Base-by-base conservation (phyloP, 257 asterid species). In the Paulownia fortunei region DNA sequence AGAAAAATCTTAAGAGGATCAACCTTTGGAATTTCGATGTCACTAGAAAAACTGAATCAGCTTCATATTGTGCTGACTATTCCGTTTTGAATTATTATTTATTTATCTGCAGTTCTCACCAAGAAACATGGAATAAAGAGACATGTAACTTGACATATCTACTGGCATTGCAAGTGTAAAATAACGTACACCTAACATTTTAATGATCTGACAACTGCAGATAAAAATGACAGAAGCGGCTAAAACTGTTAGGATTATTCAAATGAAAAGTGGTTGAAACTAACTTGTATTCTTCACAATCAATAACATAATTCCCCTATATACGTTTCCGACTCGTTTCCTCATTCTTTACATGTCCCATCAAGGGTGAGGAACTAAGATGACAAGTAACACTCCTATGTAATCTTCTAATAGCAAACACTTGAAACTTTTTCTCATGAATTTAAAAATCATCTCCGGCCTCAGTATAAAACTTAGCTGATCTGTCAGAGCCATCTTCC, bases 321-420 rank as follows among this genome's bases (percentile, higher is more conserved):
- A 16, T 12, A 36, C 37, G 49, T 16, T 23, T 52, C 52, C 32
- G 47, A 23, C 41, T 15, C 24, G 5, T 58, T 23, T 49, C 51
- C 55, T 60, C 34, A 21, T 74, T 26, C 52, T 77, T 7, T 26
- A 52, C 51, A 15, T 26, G 27, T 44, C 59, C 41, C 16, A 2
- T 26, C 56, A 65, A 52, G 34, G 68, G n/a, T 36, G 69, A 55
- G 41, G 32, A 74, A 26, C 60, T 59, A 23, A 12, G 74, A n/a
- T 34, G 13, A 32, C 30, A 10, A 52, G 46, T 23, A 63, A 44
- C 37, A 60, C 21, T 41, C 7, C 32, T 12, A 41, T 23, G 27
- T 26, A 32, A 26, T 18, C 56, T 34, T 64, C 74, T 19, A 8
- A 51, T 34, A 27, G 21, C 5, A 65, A 76, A 39, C 12, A 21